Base-by-base conservation (phyloP, 352 stramenopile species). In the Pythium insidiosum region DNA sequence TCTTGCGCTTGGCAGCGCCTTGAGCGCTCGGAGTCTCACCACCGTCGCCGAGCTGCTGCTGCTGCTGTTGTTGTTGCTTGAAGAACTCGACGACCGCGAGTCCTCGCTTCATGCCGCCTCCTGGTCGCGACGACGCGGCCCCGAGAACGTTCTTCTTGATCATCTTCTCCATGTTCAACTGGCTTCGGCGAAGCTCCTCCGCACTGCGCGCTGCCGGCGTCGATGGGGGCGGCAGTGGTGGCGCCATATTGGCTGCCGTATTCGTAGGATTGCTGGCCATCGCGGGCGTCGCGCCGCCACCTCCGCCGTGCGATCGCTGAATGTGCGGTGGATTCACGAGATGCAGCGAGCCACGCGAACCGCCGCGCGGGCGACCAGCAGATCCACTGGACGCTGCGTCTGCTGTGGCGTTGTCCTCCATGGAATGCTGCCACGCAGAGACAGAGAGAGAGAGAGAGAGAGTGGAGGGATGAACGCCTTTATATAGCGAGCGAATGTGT, bases 141-240 rank as follows among this genome's bases (percentile, higher is more conserved):
- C 53, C 63, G 18, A 75, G 41, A 23, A 88, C 73, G 52, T 90
- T 90, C 47, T 86, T 88, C 57, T 86, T 73, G 55, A 90, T 84
- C 77, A 90, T 90, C 39, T 86, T 86, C 58, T 90, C 77, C 73
- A 88, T 88, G 49, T 85, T 90, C 26, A 87, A 38, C 13, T 62
- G 61, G 56, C 67, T 88, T 37, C 74, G 77, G 0, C 76, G 73
- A 48, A 66, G 12, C 15, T 88, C 61, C 16, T 84, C 66, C 2
- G 58, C 78, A 42, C 53, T 54, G 37, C n/a, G 21, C n/a, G n/a
- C 44, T 49, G 30, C 26, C 7, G 15, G n/a, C 31, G 33, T 12
- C 12, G 36, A 22, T 9, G 38, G 24, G 3, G 31, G 43, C 19
- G 26, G 28, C 26, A 18, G 18, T 54, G 25, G 41, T 50, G 30